A percentile compares a stretch with the other conserved stretches of the same genome.
Conservation (phyloP, 2,329 filamentous ascomycete genomes). For the Microcyclosporella mali region DNA sequence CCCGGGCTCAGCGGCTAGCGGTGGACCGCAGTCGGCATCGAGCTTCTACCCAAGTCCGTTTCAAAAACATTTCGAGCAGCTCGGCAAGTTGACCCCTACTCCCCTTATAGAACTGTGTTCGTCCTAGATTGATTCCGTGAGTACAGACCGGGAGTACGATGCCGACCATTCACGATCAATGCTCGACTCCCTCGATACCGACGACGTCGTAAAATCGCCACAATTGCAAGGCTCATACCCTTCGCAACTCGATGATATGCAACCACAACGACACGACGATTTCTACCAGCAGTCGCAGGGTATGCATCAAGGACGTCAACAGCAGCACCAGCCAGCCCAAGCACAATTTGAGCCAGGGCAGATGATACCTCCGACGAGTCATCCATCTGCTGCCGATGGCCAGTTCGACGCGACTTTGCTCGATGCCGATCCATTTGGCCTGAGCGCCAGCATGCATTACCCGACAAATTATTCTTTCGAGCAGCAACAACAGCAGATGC, state of each 20-base stretch:
- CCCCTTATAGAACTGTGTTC: conserved; percentile 55
- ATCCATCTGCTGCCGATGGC: conserved; percentile 11
- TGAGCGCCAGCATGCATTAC: conserved; percentile 75
- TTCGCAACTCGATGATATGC: conserved; percentile 20
- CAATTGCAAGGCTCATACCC: conserved; percentile 25
- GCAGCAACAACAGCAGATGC: conserved; percentile 19
- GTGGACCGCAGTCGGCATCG: conserved; percentile 33
- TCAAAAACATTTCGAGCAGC: conserved; percentile 89
- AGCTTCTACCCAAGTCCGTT: conserved; percentile 79
- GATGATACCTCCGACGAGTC: conserved; percentile 20
- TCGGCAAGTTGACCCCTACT: conserved; percentile 69
- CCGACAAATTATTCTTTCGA: conserved; percentile 18
- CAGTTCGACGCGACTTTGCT: conserved; percentile 62
- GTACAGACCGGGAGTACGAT: conserved; percentile 94
- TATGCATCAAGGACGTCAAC: conserved; percentile 8
- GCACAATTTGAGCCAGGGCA: conserved; percentile 15
- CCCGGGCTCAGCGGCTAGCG: conserved; percentile 31
- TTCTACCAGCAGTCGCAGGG: conserved; percentile 19
- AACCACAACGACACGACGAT: conserved; percentile 22
- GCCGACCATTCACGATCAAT: conserved; percentile 54
- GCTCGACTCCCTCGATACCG: conserved; percentile 56
- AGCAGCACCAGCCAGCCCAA: conserved; percentile 10
- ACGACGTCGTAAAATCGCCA: conserved; percentile 19
- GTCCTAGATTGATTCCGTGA: conserved; percentile 62
- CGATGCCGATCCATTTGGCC: conserved; percentile 87